Evolutionary conservation across 1,139 yeast genomes (phyloP).

Genomic region (Pichia sp.): DNA sequence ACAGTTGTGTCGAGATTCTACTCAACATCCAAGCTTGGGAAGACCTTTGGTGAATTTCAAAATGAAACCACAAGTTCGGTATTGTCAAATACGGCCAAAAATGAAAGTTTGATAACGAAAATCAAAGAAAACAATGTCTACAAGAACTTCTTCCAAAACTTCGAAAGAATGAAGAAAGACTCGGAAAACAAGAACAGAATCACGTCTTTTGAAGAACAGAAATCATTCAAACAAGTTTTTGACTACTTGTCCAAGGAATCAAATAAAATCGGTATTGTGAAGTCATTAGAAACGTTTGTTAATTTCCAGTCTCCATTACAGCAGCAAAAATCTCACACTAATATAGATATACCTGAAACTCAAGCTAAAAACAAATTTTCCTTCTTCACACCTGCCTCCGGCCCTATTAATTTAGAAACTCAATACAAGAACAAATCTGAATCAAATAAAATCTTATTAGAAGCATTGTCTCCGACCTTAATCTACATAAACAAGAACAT

Average conservation of each 20-base stretch:
- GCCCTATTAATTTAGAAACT: conserved; percentile 19
- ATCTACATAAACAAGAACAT: conserved; percentile 23
- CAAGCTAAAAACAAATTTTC: conserved; percentile 2
- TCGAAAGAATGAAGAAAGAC: conserved; percentile 23
- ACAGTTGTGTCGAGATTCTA: neutral
- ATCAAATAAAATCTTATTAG: conserved; percentile 15
- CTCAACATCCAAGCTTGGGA: conserved; percentile 14
- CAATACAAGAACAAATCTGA: conserved; percentile 17
- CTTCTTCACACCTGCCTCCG: conserved; percentile 14
- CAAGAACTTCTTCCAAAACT: conserved; percentile 27
- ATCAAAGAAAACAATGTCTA: conserved; percentile 24
- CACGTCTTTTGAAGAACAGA: conserved; percentile 32
- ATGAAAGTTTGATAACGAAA: conserved; percentile 10
- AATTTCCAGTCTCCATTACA: conserved; percentile 18
- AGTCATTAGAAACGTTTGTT: conserved; percentile 26
- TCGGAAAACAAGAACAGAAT: conserved; percentile 19
- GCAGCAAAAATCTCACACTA: neutral
- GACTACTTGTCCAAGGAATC: conserved; percentile 27
- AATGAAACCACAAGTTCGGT: neutral
- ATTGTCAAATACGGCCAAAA: neutral
- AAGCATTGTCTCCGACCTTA: conserved; percentile 26
- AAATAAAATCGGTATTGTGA: conserved; percentile 27
- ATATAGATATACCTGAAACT: neutral
- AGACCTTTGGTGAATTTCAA: conserved; percentile 22
- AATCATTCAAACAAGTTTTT: conserved; percentile 31